Conservation (phyloP, 208 protist genomes). For the Lotmaria passim region DNA sequence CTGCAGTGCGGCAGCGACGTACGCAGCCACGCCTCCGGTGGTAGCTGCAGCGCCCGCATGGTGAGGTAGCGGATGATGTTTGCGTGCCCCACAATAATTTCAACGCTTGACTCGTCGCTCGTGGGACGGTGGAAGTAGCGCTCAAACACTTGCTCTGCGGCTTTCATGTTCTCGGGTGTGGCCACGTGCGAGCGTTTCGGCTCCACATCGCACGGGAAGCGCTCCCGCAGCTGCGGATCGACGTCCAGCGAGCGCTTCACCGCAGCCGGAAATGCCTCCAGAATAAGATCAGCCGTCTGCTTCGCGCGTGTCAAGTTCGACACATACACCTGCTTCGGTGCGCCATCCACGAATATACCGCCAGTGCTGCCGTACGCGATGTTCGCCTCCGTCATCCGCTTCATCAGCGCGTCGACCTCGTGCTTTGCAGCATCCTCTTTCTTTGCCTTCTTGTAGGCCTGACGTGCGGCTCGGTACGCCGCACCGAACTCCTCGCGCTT, state of each 20-base stretch:
- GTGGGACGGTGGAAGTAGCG: constrained; percentile 74
- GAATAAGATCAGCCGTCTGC: constrained; percentile 62
- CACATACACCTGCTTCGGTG: constrained; percentile 49
- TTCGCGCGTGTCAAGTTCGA: constrained; percentile 70
- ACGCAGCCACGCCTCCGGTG: constrained; percentile 83
- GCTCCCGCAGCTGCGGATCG: constrained; percentile 58
- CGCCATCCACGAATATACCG: constrained; percentile 37
- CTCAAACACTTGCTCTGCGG: constrained; percentile 57
- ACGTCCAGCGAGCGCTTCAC: constrained; percentile 33
- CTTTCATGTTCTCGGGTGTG: constrained; percentile 44
- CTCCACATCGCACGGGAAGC: constrained; percentile 66
- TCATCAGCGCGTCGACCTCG: constrained; percentile 19
- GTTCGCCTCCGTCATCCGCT: constrained; percentile 21
- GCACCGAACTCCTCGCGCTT: constrained; percentile 16
- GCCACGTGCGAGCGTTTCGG: constrained; percentile 30
- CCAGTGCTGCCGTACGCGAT: constrained; percentile 6
- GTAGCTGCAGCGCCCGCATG: constrained; percentile 82
- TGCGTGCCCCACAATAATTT: constrained; percentile 82
- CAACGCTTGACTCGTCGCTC: constrained; percentile 34
- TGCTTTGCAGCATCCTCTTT: constrained; percentile 8
- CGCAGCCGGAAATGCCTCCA: constrained; percentile 41
- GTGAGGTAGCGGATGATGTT: constrained; percentile 91
- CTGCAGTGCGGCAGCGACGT: constrained; percentile 73
- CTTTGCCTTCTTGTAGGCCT: constrained; percentile 19
- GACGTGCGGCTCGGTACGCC: constrained; percentile 3